phyloP scores from a whole-genome alignment of 306 rosid genomes.

The Cucurbita pepo region DNA sequence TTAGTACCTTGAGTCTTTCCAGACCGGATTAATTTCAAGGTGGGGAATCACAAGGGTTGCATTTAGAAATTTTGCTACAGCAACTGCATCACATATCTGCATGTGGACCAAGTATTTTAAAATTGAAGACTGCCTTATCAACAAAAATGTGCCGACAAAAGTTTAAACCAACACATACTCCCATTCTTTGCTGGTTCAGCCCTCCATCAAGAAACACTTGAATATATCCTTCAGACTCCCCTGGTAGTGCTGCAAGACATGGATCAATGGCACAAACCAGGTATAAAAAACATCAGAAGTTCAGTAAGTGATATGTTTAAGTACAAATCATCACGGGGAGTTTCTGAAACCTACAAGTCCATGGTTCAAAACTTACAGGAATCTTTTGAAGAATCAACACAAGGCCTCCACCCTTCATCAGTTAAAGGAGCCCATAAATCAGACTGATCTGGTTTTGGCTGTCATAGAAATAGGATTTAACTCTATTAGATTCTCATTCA shows the following conservation, averaged over 20 bases:
- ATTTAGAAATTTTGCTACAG: constrained; percentile 82
- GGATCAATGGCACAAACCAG: background rate
- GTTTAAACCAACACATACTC: constrained; percentile 35
- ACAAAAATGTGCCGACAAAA: background rate
- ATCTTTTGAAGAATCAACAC: constrained; percentile 27
- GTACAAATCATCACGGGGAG: background rate
- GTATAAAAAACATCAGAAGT: background rate
- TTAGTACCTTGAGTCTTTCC: constrained; percentile 78
- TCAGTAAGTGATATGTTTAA: background rate
- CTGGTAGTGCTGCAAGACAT: constrained; percentile 52
- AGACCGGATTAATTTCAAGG: constrained; percentile 89
- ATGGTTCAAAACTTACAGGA: constrained; percentile 36
- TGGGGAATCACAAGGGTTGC: constrained; percentile 91
- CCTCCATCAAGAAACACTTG: constrained; percentile 98
- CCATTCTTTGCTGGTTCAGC: constrained; percentile 98
- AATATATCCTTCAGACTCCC: constrained; percentile 62
- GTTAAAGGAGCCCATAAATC: constrained; percentile 62
- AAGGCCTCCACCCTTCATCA: constrained; percentile 53
- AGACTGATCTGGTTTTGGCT: constrained; percentile 45
- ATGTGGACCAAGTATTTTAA: background rate
- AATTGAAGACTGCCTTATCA: background rate
- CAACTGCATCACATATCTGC: constrained; percentile 98
- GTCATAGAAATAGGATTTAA: constrained; percentile 5
- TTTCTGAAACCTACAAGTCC: background rate
- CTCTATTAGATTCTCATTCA: background rate